Conservation (phyloP, 495 filamentous ascomycete genomes). For the Bryoglossum gracile region DNA sequence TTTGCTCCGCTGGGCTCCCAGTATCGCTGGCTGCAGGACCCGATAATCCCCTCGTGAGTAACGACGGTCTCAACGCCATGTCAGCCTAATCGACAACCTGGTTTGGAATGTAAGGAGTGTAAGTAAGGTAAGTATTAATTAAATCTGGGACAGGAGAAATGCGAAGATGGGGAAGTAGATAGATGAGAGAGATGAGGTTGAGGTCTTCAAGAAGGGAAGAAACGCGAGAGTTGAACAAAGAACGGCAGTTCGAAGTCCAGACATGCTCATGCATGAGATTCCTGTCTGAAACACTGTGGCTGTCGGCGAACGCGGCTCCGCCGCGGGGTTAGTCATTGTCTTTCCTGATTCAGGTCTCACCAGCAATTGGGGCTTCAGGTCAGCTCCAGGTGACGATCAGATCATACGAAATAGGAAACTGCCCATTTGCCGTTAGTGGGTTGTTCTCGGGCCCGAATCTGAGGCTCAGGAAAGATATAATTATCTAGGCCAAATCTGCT, state of each 20-base stretch:
- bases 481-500: no score
- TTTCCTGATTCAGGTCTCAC: no score
- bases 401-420: no score
- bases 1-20: conserved; percentile 47
- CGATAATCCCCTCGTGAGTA: conserved; percentile 48
- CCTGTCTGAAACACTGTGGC: conserved; percentile 1
- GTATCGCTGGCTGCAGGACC: conserved; percentile 42
- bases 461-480: no score
- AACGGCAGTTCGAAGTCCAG: conserved; percentile 6
- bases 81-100: conserved; percentile 11
- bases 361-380: no score
- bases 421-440: no score
- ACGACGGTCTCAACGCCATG: conserved; percentile 43
- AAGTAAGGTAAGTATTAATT: not conserved
- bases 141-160: not conserved
- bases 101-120: not conserved
- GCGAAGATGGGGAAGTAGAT: not conserved
- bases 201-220: not conserved
- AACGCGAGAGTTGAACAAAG: conserved; percentile 4
- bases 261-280: conserved; percentile 1
- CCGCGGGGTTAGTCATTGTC: no score
- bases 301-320: conserved; percentile 7
- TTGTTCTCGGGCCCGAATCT: no score
- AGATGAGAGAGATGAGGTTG: no score
- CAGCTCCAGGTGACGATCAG: no score